These are phyloP conservation scores for Grosmannia huntii DNA, from an alignment of 2,329 filamentous ascomycete genomes.

Conservation along the genomic window DNA sequence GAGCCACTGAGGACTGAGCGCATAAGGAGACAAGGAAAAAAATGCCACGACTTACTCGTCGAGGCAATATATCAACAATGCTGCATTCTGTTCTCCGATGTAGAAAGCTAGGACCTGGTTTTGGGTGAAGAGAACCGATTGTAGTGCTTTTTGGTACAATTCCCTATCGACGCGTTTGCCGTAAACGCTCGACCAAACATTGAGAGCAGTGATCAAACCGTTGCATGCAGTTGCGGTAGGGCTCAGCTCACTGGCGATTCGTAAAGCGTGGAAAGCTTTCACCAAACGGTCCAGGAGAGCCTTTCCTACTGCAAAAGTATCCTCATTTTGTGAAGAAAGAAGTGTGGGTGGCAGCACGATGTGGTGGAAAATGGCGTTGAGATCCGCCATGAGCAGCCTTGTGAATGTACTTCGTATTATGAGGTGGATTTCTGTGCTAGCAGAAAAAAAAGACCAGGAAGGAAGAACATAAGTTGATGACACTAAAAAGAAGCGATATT, in stretches of 20 bases:
- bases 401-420: background rate
- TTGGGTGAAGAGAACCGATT: background rate
- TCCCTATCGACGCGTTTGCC: background rate
- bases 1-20: too few species aligned
- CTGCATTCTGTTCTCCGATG: conserved; percentile 19
- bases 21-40: background rate
- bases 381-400: background rate
- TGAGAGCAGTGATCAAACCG: background rate
- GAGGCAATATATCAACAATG: conserved; percentile 16
- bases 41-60: conserved; percentile 13
- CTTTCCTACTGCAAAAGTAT: background rate
- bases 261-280: background rate
- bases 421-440: background rate
- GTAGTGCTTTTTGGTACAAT: background rate
- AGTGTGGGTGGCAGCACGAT: conserved; percentile 8
- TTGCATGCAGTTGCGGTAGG: background rate
- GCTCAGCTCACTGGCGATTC: background rate
- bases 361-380: conserved; percentile 7
- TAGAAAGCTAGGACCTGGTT: conserved; percentile 1
- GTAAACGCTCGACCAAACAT: background rate
- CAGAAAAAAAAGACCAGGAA: too few species aligned
- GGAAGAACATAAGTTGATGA: too few species aligned
- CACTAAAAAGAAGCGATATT: too few species aligned
- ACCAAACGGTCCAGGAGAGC: conserved; percentile 2
- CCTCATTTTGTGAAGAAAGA: background rate